phyloP scores from a whole-genome alignment of 768 basidiomycete species.

The Mycena vitilis region DNA sequence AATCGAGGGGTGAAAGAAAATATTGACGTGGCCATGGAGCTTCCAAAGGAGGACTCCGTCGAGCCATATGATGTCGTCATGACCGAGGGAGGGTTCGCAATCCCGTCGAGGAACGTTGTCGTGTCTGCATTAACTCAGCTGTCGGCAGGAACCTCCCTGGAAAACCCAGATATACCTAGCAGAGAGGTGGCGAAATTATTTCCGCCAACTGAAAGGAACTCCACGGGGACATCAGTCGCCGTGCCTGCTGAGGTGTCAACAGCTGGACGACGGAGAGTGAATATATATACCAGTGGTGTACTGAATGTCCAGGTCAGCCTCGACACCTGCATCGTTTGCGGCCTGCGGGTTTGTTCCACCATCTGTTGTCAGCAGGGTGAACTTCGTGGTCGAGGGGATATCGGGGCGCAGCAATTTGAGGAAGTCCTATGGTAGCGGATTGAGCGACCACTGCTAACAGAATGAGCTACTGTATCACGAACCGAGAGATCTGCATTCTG shows the following conservation, averaged over 20 bases:
- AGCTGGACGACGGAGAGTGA: neutral
- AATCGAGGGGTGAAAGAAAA: neutral
- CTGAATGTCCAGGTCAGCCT: conserved; percentile 1
- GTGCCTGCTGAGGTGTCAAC: neutral
- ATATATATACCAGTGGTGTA: neutral
- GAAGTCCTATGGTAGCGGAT: neutral
- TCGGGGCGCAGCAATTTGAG: conserved; percentile 1
- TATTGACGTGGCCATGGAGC: conserved; percentile 14
- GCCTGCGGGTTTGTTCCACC: conserved; percentile 9
- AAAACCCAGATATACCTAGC: neutral
- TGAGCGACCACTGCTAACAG: too few relatives aligned
- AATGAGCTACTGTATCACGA: neutral
- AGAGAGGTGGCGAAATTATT: conserved; percentile 2
- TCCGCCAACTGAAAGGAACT: neutral
- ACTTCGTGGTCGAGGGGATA: neutral
- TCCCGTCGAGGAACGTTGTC: conserved; percentile 4
- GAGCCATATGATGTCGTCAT: conserved; percentile 6
- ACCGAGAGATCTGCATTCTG: conserved; percentile 3
- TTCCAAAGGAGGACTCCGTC: conserved; percentile 1
- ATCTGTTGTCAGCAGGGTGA: neutral
- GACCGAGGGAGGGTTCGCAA: neutral
- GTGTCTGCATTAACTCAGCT: neutral
- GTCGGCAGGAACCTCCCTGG: too few relatives aligned
- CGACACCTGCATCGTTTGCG: neutral
- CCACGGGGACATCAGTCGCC: neutral